Base-by-base conservation (phyloP, 306 rosid genomes). In the Lathyrus tuberosus region DNA sequence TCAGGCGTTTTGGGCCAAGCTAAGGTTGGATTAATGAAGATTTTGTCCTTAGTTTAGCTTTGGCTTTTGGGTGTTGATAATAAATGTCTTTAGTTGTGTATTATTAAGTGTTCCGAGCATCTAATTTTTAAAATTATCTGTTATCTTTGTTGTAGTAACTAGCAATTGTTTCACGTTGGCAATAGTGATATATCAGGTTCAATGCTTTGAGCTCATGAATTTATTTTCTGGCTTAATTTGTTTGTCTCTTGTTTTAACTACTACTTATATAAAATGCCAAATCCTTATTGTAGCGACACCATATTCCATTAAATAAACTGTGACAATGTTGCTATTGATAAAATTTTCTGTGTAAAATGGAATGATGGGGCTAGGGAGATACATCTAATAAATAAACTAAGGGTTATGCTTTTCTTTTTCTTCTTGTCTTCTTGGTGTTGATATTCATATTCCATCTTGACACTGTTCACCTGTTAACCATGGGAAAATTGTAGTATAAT, bases 271-370 rank as follows among this genome's bases (percentile, higher is more conserved):
- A 53, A 74, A 26, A 37, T 35, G 38, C 60, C 38, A 13, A 42
- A 16, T 30, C 61, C 30, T 51, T 24, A 54, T 58, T 47, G 70
- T 46, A 20, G 64, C 22, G 30, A 20, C 49, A 54, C 58, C 58
- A 73, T 43, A 30, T 69, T 79, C 40, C 71, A 43, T 44, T 5
- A 33, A 47, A 38, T 65, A 18, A 26, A 52, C 30, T 33, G 4
- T 35, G 7, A 20, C 18, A 43, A 26, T 47, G 61, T 49, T 60
- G 69, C 51, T 47, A n/a, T 64, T 60, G 11, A 10, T 46, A 67
- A 66, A 57, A 73, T 58, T 59, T 71, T 2, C 26, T 58, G 57
- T 53, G 8, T 18, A 41, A 70, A 70, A 54, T 42, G 54, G 52
- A 48, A 51, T 41, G 62, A 16, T 30, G 52, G 53, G 30, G 11